Conservation (phyloP, 441 rosid species). For the Populus tomentosa region DNA sequence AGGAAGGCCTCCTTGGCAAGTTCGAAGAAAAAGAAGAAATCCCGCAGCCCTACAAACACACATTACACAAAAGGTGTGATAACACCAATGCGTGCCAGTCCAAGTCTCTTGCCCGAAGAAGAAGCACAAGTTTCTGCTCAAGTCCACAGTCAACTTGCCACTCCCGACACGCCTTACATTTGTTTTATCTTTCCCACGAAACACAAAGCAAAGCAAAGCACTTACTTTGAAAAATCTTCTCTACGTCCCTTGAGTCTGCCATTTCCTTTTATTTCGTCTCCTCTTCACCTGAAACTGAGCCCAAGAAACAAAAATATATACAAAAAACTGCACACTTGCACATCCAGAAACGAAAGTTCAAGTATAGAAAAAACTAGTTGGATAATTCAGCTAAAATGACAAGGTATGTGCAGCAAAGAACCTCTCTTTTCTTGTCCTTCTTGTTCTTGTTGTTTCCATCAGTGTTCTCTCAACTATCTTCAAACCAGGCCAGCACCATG, state of each 20-base stretch:
- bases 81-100: neutral
- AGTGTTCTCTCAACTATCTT: conserved; percentile 33
- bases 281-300: conserved; percentile 7
- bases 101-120: neutral
- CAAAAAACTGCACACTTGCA: neutral
- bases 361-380: neutral
- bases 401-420: conserved; percentile 3
- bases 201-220: neutral
- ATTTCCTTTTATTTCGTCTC: neutral
- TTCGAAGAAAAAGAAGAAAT: neutral
- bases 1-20: neutral
- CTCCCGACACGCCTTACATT: conserved; percentile 13
- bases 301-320: neutral
- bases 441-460: conserved; percentile 27
- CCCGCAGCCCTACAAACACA: neutral
- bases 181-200: neutral
- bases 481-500: conserved; percentile 45
- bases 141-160: conserved; percentile 23
- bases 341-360: neutral
- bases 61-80: neutral
- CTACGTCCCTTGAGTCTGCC: neutral
- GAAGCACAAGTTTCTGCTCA: neutral
- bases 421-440: conserved; percentile 6
- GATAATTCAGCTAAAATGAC: neutral
- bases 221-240: neutral